Evolutionary conservation across 106 monocot genomes (phyloP).

Genomic region (Apostasia ramifera): DNA sequence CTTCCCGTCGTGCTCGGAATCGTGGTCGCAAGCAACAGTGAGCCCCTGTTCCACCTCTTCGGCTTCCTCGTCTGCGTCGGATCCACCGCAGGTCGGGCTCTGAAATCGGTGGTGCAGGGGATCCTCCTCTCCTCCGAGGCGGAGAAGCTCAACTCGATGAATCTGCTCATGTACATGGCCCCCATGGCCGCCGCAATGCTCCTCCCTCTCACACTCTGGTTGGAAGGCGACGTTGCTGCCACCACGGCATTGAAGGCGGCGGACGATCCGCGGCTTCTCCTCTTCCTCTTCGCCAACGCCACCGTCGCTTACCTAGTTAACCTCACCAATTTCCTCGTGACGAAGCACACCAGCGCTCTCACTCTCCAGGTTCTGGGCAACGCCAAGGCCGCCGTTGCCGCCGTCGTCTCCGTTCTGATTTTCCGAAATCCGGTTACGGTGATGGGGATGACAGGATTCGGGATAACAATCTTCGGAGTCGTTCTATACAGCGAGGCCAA

Average conservation of each 20-base stretch:
- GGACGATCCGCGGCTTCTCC: conserved; percentile 16
- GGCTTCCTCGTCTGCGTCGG: conserved; percentile 33
- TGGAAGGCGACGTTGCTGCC: conserved; percentile 18
- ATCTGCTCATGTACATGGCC: conserved; percentile 41
- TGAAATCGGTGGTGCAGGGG: conserved; percentile 38
- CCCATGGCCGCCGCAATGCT: conserved; percentile 26
- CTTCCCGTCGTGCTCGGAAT: conserved; percentile 43
- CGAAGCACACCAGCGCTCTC: conserved; percentile 38
- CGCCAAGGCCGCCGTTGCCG: conserved; percentile 39
- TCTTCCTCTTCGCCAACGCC: conserved; percentile 22
- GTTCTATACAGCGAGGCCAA: conserved; percentile 39
- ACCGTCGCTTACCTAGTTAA: conserved; percentile 37
- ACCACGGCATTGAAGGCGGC: conserved; percentile 7
- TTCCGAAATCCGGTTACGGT: conserved; percentile 36
- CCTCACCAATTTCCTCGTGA: conserved; percentile 36
- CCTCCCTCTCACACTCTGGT: conserved; percentile 18
- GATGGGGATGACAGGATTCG: conserved; percentile 33
- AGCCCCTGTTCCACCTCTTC: conserved; percentile 32
- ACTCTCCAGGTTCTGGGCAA: conserved; percentile 40
- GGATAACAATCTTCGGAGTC: conserved; percentile 27
- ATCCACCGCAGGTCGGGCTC: conserved; percentile 31
- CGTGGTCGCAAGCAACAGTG: conserved; percentile 37
- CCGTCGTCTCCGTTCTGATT: conserved; percentile 32
- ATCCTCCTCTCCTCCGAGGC: conserved; percentile 25
- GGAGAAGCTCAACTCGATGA: conserved; percentile 39